phyloP scores from a whole-genome alignment of 352 stramenopile species.

The Pythium sp. region DNA sequence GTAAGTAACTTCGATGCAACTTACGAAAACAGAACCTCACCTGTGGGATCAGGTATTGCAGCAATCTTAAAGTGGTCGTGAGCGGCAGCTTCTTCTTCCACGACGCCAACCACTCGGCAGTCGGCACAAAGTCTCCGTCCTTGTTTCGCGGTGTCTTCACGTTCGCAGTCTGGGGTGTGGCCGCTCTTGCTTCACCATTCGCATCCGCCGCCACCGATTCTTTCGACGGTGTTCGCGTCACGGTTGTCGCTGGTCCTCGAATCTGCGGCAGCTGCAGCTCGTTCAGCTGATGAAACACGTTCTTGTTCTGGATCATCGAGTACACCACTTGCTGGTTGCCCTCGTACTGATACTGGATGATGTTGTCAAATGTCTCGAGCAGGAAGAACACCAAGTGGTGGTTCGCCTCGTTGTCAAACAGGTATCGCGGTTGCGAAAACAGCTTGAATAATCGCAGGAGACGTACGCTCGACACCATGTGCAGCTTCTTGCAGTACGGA shows the following conservation, averaged over 20 bases:
- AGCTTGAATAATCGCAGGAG: conserved; percentile 97
- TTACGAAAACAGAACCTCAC: conserved; percentile 21
- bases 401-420: conserved; percentile 96
- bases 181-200: conserved; percentile 15
- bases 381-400: conserved; percentile 95
- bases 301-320: conserved; percentile 96
- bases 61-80: conserved; percentile 92
- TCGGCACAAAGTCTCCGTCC: conserved; percentile 81
- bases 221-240: conserved; percentile 5
- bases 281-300: conserved; percentile 91
- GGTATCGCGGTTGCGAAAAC: conserved; percentile 91
- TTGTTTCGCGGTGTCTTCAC: conserved; percentile 34
- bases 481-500: conserved; percentile 96
- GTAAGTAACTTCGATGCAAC: neutral
- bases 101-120: conserved; percentile 92
- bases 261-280: conserved; percentile 89
- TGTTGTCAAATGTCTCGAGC: conserved; percentile 99
- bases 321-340: conserved; percentile 98
- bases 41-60: conserved; percentile 94
- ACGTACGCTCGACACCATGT: conserved; percentile 94
- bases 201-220: conserved; percentile 7
- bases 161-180: neutral
- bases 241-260: conserved; percentile 21
- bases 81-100: conserved; percentile 95
- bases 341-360: conserved; percentile 98